A percentile compares a stretch with the other conserved stretches of the same genome.
phyloP scores from a whole-genome alignment of 2,329 filamentous ascomycete species.

The Magnaporthales sp. region DNA sequence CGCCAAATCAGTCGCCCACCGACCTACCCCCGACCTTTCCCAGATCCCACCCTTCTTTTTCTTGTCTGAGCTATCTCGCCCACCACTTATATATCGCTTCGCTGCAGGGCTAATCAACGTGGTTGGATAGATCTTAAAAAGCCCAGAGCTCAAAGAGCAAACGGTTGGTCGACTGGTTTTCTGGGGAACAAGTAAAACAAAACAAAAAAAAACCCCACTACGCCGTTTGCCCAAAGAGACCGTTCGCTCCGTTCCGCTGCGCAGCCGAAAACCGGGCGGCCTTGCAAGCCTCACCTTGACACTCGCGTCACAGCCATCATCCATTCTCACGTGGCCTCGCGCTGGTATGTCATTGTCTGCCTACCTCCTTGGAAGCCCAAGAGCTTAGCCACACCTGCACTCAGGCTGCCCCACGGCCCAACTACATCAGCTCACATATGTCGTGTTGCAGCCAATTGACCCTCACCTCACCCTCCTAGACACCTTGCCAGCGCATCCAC shows the following conservation, averaged over 20 bases:
- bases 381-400: slow-evolving; percentile 23
- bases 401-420: slow-evolving; percentile 19
- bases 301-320: not conserved
- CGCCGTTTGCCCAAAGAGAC: slow-evolving; percentile 2
- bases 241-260: slow-evolving; percentile 3
- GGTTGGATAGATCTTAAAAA: slow-evolving; percentile 30
- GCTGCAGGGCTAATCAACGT: slow-evolving; percentile 20
- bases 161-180: not conserved
- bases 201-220: not conserved
- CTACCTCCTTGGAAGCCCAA: slow-evolving; percentile 8
- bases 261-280: not conserved
- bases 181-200: slow-evolving; percentile 1
- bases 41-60: slow-evolving; percentile 13
- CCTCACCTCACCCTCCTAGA: slow-evolving; percentile 41
- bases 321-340: slow-evolving; percentile 35
- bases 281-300: not conserved
- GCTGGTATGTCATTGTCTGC: slow-evolving; percentile 6
- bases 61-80: slow-evolving; percentile 20
- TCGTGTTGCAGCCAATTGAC: slow-evolving; percentile 44
- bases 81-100: slow-evolving; percentile 29
- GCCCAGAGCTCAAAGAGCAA: not conserved
- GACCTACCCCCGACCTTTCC: slow-evolving; percentile 19
- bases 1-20: slow-evolving; percentile 19
- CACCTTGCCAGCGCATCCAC: slow-evolving; percentile 52
- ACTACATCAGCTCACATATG: slow-evolving; percentile 51